A percentile compares a stretch with the other conserved stretches of the same genome.
Conservation (phyloP, 352 stramenopile species). For the Blastocystis sp. region DNA sequence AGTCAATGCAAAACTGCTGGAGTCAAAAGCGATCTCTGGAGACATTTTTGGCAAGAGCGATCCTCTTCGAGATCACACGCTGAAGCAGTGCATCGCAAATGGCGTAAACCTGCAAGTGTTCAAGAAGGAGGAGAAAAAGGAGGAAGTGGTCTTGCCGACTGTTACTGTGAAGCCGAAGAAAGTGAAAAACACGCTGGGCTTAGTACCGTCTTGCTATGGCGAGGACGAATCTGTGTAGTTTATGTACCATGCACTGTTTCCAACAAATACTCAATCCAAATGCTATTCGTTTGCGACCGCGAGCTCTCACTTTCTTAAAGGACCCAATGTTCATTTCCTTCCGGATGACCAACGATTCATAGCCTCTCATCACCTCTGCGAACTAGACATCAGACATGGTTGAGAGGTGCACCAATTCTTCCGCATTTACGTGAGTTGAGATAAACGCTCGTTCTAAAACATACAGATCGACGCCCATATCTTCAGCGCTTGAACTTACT, state of each 20-base stretch:
- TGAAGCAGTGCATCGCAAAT: constrained; percentile 13
- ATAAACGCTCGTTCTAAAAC: constrained; percentile 84
- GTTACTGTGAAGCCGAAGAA: neutral
- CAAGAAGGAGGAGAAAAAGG: constrained; percentile 15
- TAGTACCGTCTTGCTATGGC: neutral
- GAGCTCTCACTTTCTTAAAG: constrained; percentile 76
- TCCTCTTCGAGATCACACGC: neutral
- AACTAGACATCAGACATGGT: constrained; percentile 70
- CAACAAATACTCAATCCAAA: constrained; percentile 71
- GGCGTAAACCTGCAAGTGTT: constrained; percentile 30
- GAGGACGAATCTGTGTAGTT: neutral
- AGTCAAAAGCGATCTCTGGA: neutral
- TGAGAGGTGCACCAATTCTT: neutral
- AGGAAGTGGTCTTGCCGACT: neutral
- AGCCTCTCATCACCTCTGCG: constrained; percentile 76
- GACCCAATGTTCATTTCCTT: constrained; percentile 77
- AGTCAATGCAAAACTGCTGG: neutral
- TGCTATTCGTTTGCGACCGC: constrained; percentile 81
- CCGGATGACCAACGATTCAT: constrained; percentile 72
- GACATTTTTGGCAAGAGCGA: constrained; percentile 3
- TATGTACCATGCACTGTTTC: neutral
- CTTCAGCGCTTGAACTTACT: constrained; percentile 68
- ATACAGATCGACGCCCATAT: constrained; percentile 85
- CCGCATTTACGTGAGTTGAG: constrained; percentile 76
- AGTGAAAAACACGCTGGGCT: constrained; percentile 10